phyloP scores from a whole-genome alignment of 805 yeast genomes.

The Kazachstania bromeliacearum region DNA sequence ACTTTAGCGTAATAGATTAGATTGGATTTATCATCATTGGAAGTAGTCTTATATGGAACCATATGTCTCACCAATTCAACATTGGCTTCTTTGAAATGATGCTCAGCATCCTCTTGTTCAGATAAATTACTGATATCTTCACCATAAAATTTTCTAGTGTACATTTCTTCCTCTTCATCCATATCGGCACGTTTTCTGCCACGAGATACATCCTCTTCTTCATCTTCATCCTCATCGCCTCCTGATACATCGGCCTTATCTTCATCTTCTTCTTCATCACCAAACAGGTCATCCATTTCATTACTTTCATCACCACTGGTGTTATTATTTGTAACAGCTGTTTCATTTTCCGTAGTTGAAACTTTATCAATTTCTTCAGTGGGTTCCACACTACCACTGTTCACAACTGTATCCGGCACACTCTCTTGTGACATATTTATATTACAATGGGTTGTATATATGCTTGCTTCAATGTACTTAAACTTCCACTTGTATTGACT shows the following conservation, averaged over 20 bases:
- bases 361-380: not conserved
- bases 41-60: constrained; percentile 37
- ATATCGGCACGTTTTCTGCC: constrained; percentile 21
- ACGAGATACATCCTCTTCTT: constrained; percentile 10
- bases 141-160: constrained; percentile 28
- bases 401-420: not conserved
- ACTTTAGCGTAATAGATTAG: constrained; percentile 46
- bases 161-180: constrained; percentile 32
- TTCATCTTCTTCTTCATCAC: constrained; percentile 29
- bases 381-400: too few species aligned
- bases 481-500: too few species aligned
- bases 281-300: constrained; percentile 37
- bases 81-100: constrained; percentile 26
- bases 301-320: constrained; percentile 20
- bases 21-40: constrained; percentile 25
- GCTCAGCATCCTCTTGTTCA: constrained; percentile 28
- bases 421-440: too few species aligned
- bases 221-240: constrained; percentile 22
- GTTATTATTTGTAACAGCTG: not conserved
- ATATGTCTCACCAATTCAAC: constrained; percentile 34
- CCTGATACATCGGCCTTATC: constrained; percentile 7
- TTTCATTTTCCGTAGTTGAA: not conserved
- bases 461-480: too few species aligned
- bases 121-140: constrained; percentile 22
- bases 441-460: too few species aligned